Evolutionary conservation across 2,329 filamentous ascomycete species (phyloP).

Genomic region (Diplodia seriata): DNA sequence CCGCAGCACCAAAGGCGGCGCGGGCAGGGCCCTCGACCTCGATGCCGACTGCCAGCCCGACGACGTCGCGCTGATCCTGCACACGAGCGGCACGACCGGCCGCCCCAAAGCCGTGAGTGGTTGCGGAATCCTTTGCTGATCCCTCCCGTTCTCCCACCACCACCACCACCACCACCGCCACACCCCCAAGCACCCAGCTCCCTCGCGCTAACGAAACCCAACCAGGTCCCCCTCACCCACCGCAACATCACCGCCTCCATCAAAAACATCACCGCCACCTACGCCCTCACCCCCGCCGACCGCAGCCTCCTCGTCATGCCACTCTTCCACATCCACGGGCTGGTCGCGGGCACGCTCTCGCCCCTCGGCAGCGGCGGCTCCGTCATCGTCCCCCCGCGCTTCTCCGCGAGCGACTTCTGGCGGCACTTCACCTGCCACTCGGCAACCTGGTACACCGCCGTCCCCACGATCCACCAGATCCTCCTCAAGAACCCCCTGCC

Average conservation of each 20-base stretch:
- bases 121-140: no score
- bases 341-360: slow-evolving; percentile 76
- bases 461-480: slow-evolving; percentile 84
- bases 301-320: slow-evolving; percentile 83
- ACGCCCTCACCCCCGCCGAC: slow-evolving; percentile 69
- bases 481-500: slow-evolving; percentile 73
- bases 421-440: slow-evolving; percentile 69
- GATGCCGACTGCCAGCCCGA: slow-evolving; percentile 62
- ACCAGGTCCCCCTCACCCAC: slow-evolving; percentile 71
- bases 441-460: slow-evolving; percentile 85
- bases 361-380: slow-evolving; percentile 74
- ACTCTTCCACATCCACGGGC: slow-evolving; percentile 82
- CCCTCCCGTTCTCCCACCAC: no score
- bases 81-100: slow-evolving; percentile 80
- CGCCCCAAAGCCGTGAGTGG: slow-evolving; percentile 70
- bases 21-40: slow-evolving; percentile 54
- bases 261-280: slow-evolving; percentile 73
- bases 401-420: slow-evolving; percentile 81
- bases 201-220: no score
- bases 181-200: no score
- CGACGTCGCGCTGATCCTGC: slow-evolving; percentile 75
- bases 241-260: slow-evolving; percentile 61
- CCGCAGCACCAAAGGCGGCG: slow-evolving; percentile 67
- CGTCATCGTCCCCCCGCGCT: slow-evolving; percentile 73
- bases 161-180: no score